Evolutionary conservation across 345 rosid genomes (phyloP), one percentile per base, ranked within the genome.

Genomic region (Boechera divaricarpa): DNA sequence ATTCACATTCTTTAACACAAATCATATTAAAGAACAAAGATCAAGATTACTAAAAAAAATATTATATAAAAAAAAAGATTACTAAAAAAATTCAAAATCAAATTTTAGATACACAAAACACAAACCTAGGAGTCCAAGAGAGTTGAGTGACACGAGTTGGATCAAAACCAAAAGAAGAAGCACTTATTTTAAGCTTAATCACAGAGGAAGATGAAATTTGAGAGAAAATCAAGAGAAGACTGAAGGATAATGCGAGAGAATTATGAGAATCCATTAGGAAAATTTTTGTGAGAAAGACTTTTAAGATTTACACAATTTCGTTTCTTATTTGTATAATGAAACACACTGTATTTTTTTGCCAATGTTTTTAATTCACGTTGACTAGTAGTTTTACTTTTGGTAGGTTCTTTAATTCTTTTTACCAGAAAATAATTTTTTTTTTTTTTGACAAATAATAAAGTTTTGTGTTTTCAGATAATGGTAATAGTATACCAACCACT

Each of bases 51-150:
- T 2, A 36, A 36, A 7, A 35, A 33, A 4, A 33, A 33, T 0
- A 42, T 21, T 21, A 21, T 21, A 1, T 0, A 21, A 21, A 21
- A 21, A 21, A 21, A 21, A 1, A 26, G 6, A 73, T 5, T 2
- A 44, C 38, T 3, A 7, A 7, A 7, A 35, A 5, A 35, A 35
- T 0, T 21, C 16, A 9, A 31, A 9, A 0, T 10, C 6, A 55
- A 67, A 39, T 7, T n/a, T 7, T 3, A 44, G 26, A 55, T 21
- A 56, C 3, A 13, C 2, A 36, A 26, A 54, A 44, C 12, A 38
- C 13, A 31, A 42, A 90, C 97, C 98, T 87, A 36, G 98, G 97
- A 28, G 45, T 73, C 98, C 96, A 91, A 5, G 97, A 90, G 76
- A 94, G 91, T 74, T 88, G 92, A 77, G 88, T 87, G 75, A 90